Percentiles rank a stretch among this genome's conserved stretches.
Evolutionary conservation across 371 early-diverging fungal genomes (phyloP).

Genomic region (Rhizopus stolonifer): DNA sequence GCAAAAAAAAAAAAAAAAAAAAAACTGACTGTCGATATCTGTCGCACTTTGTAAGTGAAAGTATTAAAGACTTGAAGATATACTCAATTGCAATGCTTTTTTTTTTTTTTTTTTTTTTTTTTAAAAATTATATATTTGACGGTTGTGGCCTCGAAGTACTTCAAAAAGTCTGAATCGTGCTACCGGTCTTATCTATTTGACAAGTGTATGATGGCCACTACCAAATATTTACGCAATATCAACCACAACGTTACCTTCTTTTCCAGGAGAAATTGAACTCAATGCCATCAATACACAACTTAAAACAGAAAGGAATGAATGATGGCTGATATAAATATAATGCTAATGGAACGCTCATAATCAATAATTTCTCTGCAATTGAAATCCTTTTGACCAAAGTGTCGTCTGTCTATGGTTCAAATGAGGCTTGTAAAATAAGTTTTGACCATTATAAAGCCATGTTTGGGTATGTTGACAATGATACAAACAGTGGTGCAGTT

Average conservation of each 20-base stretch:
- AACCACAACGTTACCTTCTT: constrained; percentile 21
- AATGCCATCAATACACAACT: constrained; percentile 21
- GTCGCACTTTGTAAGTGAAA: constrained; percentile 28
- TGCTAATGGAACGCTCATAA: constrained; percentile 21
- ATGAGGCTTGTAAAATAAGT: constrained; percentile 16
- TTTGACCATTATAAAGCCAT: constrained; percentile 30
- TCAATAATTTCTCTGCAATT: constrained; percentile 18
- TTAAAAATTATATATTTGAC: constrained; percentile 24
- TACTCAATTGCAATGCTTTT: constrained; percentile 22
- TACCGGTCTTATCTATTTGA: constrained; percentile 30
- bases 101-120: constrained; percentile 15
- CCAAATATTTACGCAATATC: constrained; percentile 22
- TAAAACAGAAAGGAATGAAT: constrained; percentile 22
- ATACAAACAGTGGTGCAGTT: constrained; percentile 27
- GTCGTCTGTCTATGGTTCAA: constrained; percentile 22
- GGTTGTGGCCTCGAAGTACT: constrained; percentile 16
- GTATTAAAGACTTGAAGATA: constrained; percentile 22
- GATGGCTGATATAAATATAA: constrained; percentile 23
- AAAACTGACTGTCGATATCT: constrained; percentile 22
- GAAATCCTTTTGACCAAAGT: constrained; percentile 26
- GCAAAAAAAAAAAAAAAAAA: constrained; percentile 25
- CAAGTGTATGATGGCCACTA: constrained; percentile 18
- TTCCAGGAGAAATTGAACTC: constrained; percentile 31
- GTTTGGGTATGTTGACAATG: constrained; percentile 32
- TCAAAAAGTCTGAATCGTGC: constrained; percentile 24